A percentile compares a stretch with the other conserved stretches of the same genome.
phyloP scores from a whole-genome alignment of 148 eudicot genomes.

The Chenopodium suecicum region DNA sequence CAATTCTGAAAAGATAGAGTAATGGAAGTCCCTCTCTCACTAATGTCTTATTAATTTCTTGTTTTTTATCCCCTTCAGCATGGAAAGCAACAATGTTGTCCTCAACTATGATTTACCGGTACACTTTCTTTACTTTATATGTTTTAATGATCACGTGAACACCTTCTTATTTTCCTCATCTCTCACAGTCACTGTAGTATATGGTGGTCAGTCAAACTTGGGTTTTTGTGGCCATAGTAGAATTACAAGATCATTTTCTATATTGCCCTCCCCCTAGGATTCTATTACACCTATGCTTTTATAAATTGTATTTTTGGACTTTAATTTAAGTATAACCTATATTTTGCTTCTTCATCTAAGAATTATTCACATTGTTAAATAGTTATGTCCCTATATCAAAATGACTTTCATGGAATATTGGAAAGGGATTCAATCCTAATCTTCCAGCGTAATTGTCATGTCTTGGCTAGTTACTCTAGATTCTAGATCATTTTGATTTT shows the following conservation, averaged over 20 bases:
- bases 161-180: background rate
- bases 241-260: background rate
- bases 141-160: background rate
- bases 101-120: conserved; percentile 80
- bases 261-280: too few relatives aligned
- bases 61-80: conserved; percentile 41
- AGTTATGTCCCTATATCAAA: too few relatives aligned
- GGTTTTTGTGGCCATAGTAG: background rate
- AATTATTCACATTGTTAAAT: too few relatives aligned
- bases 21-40: background rate
- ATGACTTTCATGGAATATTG: too few relatives aligned
- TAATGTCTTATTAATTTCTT: conserved; percentile 11
- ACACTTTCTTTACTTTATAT: conserved; percentile 25
- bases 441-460: background rate
- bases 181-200: background rate
- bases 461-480: background rate
- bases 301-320: background rate
- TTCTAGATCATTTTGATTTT: background rate
- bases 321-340: too few relatives aligned
- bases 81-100: conserved; percentile 66
- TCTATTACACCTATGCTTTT: background rate
- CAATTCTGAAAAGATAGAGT: background rate
- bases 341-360: background rate
- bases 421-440: background rate
- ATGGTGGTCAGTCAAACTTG: background rate